Percentiles rank a stretch among this genome's conserved stretches.
Conservation (phyloP, 805 yeast species). For the Teunomyces atbi region DNA sequence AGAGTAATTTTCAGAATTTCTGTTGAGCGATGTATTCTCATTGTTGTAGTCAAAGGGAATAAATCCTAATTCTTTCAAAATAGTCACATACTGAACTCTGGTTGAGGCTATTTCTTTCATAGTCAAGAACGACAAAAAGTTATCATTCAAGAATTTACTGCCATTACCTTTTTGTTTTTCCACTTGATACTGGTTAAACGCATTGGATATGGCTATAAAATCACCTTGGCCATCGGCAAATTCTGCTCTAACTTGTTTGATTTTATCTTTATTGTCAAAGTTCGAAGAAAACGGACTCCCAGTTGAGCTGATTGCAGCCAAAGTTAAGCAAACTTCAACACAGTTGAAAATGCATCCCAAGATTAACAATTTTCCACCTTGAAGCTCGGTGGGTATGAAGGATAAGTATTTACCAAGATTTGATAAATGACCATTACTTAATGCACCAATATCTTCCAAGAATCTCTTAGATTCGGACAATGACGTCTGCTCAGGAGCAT, state of each 20-base stretch:
- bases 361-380: conserved; percentile 77
- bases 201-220: conserved; percentile 61
- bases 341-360: conserved; percentile 83
- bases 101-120: conserved; percentile 73
- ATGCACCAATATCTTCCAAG: conserved; percentile 72
- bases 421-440: conserved; percentile 52
- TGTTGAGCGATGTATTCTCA: conserved; percentile 36
- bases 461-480: conserved; percentile 50
- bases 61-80: conserved; percentile 78
- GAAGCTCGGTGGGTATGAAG: conserved; percentile 80
- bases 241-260: conserved; percentile 44
- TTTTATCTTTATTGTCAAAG: conserved; percentile 61
- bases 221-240: conserved; percentile 67
- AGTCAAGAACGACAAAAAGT: conserved; percentile 59
- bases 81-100: conserved; percentile 63
- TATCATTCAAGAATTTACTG: conserved; percentile 50
- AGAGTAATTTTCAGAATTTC: conserved; percentile 48
- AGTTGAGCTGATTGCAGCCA: conserved; percentile 73
- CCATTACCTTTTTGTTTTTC: conserved; percentile 20
- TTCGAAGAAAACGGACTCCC: conserved; percentile 72
- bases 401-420: conserved; percentile 79
- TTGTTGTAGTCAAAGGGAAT: conserved; percentile 51
- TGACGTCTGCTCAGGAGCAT: conserved; percentile 64
- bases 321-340: conserved; percentile 69
- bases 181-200: conserved; percentile 52